Evolutionary conservation across 1,284 basidiomycete genomes (phyloP).

Genomic region (Taiwanofungus camphoratus): DNA sequence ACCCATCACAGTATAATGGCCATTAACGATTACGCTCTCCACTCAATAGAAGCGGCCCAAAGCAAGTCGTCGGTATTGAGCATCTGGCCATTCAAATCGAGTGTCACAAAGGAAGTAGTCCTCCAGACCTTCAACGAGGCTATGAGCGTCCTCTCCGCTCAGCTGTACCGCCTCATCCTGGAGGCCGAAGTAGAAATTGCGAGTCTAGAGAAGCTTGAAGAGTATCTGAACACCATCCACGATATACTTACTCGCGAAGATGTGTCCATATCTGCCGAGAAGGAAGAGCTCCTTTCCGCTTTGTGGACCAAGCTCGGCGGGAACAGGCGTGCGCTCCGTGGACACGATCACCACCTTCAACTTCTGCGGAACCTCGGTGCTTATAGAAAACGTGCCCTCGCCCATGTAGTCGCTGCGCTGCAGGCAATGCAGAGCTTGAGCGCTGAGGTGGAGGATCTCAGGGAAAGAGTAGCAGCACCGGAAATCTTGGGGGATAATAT

Average conservation of each 20-base stretch:
- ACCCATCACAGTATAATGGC: constrained; percentile 50
- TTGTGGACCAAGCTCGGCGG: constrained; percentile 67
- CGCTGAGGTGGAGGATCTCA: constrained; percentile 67
- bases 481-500: constrained; percentile 50
- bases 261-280: constrained; percentile 34
- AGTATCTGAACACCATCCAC: constrained; percentile 47
- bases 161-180: constrained; percentile 50
- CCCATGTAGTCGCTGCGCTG: constrained; percentile 56
- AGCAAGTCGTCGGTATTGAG: constrained; percentile 32
- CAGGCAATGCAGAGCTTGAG: constrained; percentile 56
- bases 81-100: constrained; percentile 40
- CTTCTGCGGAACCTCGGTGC: constrained; percentile 48
- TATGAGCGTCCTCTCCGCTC: constrained; percentile 50
- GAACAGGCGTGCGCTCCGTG: constrained; percentile 41
- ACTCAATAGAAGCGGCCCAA: constrained; percentile 48
- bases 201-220: constrained; percentile 56
- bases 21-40: constrained; percentile 62
- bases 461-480: constrained; percentile 61
- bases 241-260: constrained; percentile 56
- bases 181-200: constrained; percentile 52
- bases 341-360: constrained; percentile 42
- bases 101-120: constrained; percentile 38
- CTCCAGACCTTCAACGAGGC: constrained; percentile 50
- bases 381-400: constrained; percentile 54
- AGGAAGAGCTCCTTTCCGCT: constrained; percentile 49